These are phyloP conservation scores for Phylloporus scabripes DNA, from an alignment of 768 basidiomycete genomes.

Conservation along the genomic window DNA sequence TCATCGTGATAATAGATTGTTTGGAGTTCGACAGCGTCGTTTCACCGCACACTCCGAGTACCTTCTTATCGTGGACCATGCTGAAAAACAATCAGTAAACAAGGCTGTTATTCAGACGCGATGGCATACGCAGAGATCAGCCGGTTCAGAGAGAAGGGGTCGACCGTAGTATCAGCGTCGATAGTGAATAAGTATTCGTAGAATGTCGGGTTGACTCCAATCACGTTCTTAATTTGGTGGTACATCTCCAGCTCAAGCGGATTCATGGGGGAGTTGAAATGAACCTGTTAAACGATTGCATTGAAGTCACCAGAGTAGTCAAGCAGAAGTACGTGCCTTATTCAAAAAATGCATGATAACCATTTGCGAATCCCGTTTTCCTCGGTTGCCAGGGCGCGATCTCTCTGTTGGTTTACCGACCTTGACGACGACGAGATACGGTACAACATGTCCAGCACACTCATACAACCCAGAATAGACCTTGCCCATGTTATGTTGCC, in stretches of 20 bases:
- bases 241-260: conserved; percentile 97
- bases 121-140: conserved; percentile 84
- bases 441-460: conserved; percentile 90
- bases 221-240: conserved; percentile 99
- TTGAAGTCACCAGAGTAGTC: neutral
- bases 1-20: conserved; percentile 94
- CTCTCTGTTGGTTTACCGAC: conserved; percentile 94
- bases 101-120: neutral
- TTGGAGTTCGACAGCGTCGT: conserved; percentile 90
- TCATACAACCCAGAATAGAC: conserved; percentile 96
- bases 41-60: conserved; percentile 93
- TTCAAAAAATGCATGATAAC: conserved; percentile 96
- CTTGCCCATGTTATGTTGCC: conserved; percentile 98
- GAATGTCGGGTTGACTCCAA: conserved; percentile 97
- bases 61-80: conserved; percentile 95
- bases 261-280: conserved; percentile 95
- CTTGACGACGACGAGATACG: conserved; percentile 89
- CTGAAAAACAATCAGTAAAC: conserved; percentile 34
- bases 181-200: conserved; percentile 95
- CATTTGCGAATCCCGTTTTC: conserved; percentile 98
- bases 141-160: conserved; percentile 81
- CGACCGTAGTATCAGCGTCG: conserved; percentile 93
- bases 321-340: conserved; percentile 48
- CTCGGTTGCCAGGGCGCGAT: conserved; percentile 90
- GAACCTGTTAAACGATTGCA: conserved; percentile 52